Conservation (phyloP, 1,139 yeast species). For the Geotrichum restrictum region DNA sequence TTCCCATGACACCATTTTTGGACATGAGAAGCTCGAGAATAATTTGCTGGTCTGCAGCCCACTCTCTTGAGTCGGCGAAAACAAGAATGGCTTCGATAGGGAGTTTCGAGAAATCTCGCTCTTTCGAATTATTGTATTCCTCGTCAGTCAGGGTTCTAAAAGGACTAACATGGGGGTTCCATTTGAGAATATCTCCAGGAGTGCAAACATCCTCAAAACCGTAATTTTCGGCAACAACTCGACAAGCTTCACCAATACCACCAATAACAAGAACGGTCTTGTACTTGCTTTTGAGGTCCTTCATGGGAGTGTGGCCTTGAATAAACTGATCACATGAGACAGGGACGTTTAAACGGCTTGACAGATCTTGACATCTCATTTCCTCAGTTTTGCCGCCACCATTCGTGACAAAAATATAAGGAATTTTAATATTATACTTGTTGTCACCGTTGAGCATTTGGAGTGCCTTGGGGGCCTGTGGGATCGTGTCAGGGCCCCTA, state of each 20-base stretch:
- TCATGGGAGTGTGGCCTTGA: conserved; percentile 90
- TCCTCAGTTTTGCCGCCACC: conserved; percentile 84
- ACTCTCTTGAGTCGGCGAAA: conserved; percentile 78
- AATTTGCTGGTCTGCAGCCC: conserved; percentile 90
- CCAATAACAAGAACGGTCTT: conserved; percentile 78
- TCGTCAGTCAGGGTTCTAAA: conserved; percentile 72
- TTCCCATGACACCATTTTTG: conserved; percentile 77
- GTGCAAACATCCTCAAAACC: conserved; percentile 74
- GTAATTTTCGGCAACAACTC: conserved; percentile 71
- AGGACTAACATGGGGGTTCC: conserved; percentile 84
- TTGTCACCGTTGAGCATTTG: conserved; percentile 69
- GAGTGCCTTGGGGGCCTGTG: conserved; percentile 69
- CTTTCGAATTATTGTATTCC: conserved; percentile 53
- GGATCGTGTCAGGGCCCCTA: conserved; percentile 74
- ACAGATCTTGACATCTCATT: conserved; percentile 64
- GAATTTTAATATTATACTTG: conserved; percentile 74
- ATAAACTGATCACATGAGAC: conserved; percentile 73
- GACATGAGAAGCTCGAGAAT: conserved; percentile 72
- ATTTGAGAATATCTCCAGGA: conserved; percentile 73
- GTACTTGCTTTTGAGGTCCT: conserved; percentile 61
- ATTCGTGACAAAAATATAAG: conserved; percentile 79
- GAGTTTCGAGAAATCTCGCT: conserved; percentile 61
- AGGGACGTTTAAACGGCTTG: conserved; percentile 54
- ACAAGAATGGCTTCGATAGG: conserved; percentile 69
- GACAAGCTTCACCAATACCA: conserved; percentile 78